Percentiles rank a stretch among this genome's conserved stretches.
Evolutionary conservation across 2,329 filamentous ascomycete species (phyloP).

Genomic region (Drechslera avenae): DNA sequence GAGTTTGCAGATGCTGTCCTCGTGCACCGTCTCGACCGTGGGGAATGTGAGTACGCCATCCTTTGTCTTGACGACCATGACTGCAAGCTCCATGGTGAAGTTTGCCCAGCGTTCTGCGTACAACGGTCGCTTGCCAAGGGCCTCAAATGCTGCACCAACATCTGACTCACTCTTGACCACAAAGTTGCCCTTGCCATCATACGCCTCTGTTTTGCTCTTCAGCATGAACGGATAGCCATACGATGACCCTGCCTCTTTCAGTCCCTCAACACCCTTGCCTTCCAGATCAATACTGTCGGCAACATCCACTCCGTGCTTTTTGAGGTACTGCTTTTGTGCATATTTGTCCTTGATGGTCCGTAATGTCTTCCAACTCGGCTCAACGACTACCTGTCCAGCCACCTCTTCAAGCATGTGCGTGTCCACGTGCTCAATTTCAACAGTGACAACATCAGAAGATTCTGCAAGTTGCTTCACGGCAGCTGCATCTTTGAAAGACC

Average conservation of each 20-base stretch:
- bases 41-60: constrained; percentile 78
- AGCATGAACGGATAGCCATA: constrained; percentile 90
- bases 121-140: constrained; percentile 69
- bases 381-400: constrained; percentile 65
- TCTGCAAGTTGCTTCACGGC: constrained; percentile 81
- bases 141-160: constrained; percentile 69
- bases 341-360: constrained; percentile 94
- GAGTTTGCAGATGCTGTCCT: constrained; percentile 93
- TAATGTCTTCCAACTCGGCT: constrained; percentile 86
- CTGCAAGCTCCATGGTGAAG: constrained; percentile 85
- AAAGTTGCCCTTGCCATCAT: constrained; percentile 84
- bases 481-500: constrained; percentile 83
- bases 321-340: constrained; percentile 81
- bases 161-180: constrained; percentile 64
- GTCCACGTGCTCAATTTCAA: constrained; percentile 95
- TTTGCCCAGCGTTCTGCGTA: constrained; percentile 91
- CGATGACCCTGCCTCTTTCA: constrained; percentile 66
- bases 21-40: constrained; percentile 90
- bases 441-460: constrained; percentile 79
- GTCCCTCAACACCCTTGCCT: constrained; percentile 62
- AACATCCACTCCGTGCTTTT: constrained; percentile 70
- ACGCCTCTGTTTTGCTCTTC: constrained; percentile 87
- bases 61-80: constrained; percentile 92
- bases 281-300: constrained; percentile 72
- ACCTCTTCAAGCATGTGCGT: constrained; percentile 89